Percentiles rank a stretch among this genome's conserved stretches.
Evolutionary conservation across 78 protist genomes (phyloP).

Genomic region (Cyanophora paradoxa): DNA sequence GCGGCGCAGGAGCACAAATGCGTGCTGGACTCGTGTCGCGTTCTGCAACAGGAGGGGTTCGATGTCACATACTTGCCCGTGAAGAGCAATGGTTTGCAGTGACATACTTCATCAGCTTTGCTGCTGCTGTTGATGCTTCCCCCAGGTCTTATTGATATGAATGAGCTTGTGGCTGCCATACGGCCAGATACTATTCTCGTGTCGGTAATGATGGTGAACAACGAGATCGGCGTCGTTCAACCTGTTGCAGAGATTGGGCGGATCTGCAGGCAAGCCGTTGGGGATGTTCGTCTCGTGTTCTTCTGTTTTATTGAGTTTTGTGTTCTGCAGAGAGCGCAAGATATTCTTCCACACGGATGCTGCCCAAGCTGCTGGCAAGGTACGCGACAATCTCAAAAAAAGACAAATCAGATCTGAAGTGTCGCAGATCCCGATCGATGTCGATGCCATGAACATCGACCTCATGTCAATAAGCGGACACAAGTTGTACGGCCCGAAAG

Average conservation of each 20-base stretch:
- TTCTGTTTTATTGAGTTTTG: too few relatives aligned
- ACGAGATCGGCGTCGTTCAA: conserved; percentile 95
- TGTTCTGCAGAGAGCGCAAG: conserved; percentile 55
- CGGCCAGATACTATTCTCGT: conserved; percentile 88
- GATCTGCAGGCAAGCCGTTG: too few relatives aligned
- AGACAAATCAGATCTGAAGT: too few relatives aligned
- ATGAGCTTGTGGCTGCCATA: conserved; percentile 52
- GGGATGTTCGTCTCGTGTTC: too few relatives aligned
- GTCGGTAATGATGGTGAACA: conserved; percentile 94
- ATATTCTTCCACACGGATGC: conserved; percentile 31
- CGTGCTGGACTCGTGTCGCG: conserved; percentile 93
- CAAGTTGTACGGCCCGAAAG: conserved; percentile 80
- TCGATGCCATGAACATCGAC: conserved; percentile 76
- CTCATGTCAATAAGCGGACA: conserved; percentile 89
- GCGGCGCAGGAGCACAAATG: conserved; percentile 87
- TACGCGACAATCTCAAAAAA: too few relatives aligned
- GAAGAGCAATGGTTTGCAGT: conserved; percentile 51
- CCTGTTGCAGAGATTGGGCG: conserved; percentile 85
- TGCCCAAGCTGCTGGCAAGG: conserved; percentile 25
- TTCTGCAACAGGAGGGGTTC: conserved; percentile 84
- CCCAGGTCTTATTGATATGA: too few relatives aligned
- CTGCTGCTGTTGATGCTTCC: background rate
- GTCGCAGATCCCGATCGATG: conserved; percentile 94
- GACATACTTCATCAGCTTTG: background rate
- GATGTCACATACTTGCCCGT: conserved; percentile 63